These are phyloP conservation scores for Liriodendron chinense DNA, from an alignment of 164 flowering plant genomes.

Conservation along the genomic window DNA sequence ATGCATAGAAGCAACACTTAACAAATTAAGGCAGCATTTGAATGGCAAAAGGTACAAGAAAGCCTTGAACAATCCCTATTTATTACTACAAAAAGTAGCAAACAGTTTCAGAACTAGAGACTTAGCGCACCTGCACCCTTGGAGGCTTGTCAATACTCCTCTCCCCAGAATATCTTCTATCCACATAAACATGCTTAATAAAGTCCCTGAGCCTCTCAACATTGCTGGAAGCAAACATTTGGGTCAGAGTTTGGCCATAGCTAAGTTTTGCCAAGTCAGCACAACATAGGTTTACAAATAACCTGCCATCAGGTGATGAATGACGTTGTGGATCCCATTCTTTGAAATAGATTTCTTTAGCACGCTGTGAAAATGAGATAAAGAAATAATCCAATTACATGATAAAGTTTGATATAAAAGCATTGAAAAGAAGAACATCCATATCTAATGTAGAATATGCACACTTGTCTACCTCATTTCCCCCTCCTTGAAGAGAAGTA, in stretches of 20 bases:
- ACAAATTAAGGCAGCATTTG: constrained; percentile 3
- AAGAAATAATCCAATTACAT: neutral
- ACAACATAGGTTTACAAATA: neutral
- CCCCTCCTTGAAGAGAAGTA: constrained; percentile 84
- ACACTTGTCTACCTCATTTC: constrained; percentile 69
- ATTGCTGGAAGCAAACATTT: constrained; percentile 52
- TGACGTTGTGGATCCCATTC: constrained; percentile 88
- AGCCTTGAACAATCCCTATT: neutral
- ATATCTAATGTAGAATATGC: neutral
- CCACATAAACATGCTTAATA: constrained; percentile 90
- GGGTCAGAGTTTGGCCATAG: constrained; percentile 12
- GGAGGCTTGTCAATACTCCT: constrained; percentile 71
- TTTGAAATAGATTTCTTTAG: constrained; percentile 72
- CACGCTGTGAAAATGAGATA: constrained; percentile 47
- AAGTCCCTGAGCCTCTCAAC: constrained; percentile 84
- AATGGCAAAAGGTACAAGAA: neutral
- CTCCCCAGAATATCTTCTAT: constrained; percentile 86
- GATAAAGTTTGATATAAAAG: neutral
- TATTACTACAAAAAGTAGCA: constrained; percentile 68
- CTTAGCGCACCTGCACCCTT: constrained; percentile 46
- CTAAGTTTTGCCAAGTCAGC: neutral
- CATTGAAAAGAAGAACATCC: neutral
- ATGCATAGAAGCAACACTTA: neutral
- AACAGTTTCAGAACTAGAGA: neutral
- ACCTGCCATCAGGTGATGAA: constrained; percentile 86